Evolutionary conservation across 176 grass and related monocot species (phyloP).

Genomic region (Phoenix roebelenii): DNA sequence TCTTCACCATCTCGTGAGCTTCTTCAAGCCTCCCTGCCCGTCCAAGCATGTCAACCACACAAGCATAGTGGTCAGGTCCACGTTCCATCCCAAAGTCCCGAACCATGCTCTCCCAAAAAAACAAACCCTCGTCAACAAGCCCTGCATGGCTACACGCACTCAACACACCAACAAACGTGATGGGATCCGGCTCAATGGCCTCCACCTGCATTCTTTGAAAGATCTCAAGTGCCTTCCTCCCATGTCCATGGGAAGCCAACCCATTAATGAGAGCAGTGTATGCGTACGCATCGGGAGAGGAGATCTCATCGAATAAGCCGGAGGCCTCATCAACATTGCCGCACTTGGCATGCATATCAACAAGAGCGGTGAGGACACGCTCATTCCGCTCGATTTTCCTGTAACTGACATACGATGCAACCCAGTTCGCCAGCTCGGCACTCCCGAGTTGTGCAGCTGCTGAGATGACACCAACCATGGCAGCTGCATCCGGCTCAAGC

Average conservation of each 20-base stretch:
- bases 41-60: conserved; percentile 64
- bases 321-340: conserved; percentile 54
- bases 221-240: conserved; percentile 40
- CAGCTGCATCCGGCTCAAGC: conserved; percentile 47
- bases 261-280: conserved; percentile 69
- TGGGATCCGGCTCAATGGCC: conserved; percentile 41
- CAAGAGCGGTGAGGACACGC: conserved; percentile 56
- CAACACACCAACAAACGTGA: conserved; percentile 65
- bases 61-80: conserved; percentile 45
- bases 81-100: conserved; percentile 36
- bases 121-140: conserved; percentile 41
- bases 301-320: conserved; percentile 42
- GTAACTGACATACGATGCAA: conserved; percentile 35
- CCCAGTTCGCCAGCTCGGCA: conserved; percentile 28
- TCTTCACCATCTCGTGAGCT: conserved; percentile 47
- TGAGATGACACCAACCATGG: conserved; percentile 58
- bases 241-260: conserved; percentile 61
- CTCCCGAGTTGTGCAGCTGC: conserved; percentile 50
- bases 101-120: conserved; percentile 55
- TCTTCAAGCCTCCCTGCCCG: conserved; percentile 57
- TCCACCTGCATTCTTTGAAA: conserved; percentile 52
- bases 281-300: conserved; percentile 47
- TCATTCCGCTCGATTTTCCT: conserved; percentile 55
- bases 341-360: conserved; percentile 71
- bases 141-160: conserved; percentile 72